These are phyloP conservation scores for Colletotrichum aenigma DNA, from an alignment of 2,329 filamentous ascomycete species.

Conservation along the genomic window DNA sequence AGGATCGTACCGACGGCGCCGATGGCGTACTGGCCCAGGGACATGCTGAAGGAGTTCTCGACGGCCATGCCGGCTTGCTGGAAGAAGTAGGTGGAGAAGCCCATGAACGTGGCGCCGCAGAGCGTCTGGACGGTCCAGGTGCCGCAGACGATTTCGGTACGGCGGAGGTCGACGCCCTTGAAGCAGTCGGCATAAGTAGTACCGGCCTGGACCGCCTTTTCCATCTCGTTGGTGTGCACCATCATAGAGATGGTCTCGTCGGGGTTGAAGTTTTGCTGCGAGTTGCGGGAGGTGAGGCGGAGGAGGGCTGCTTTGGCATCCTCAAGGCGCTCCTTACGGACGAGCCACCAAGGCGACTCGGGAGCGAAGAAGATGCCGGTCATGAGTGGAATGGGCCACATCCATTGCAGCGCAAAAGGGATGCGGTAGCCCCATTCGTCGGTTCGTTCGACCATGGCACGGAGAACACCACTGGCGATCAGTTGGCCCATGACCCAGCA, in stretches of 20 bases:
- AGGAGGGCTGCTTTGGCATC: slow-evolving; percentile 42
- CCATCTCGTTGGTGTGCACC: slow-evolving; percentile 53
- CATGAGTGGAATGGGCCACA: slow-evolving; percentile 50
- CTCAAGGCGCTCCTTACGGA: slow-evolving; percentile 42
- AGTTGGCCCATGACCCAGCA: slow-evolving; percentile 56
- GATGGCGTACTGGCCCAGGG: slow-evolving; percentile 46
- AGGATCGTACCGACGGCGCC: slow-evolving; percentile 48
- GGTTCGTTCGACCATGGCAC: slow-evolving; percentile 38
- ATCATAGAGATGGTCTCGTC: slow-evolving; percentile 56
- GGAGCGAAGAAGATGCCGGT: slow-evolving; percentile 47
- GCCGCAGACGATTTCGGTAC: slow-evolving; percentile 48
- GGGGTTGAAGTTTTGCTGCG: slow-evolving; percentile 34
- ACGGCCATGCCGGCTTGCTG: slow-evolving; percentile 44
- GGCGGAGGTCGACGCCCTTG: slow-evolving; percentile 46
- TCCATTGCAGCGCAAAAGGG: slow-evolving; percentile 54
- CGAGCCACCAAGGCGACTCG: slow-evolving; percentile 56
- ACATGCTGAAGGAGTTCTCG: slow-evolving; percentile 41
- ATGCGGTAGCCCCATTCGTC: slow-evolving; percentile 52
- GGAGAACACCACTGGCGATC: slow-evolving; percentile 46
- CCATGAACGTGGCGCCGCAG: slow-evolving; percentile 41
- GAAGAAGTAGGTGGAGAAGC: slow-evolving; percentile 44
- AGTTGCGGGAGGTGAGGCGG: slow-evolving; percentile 39
- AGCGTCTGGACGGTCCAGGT: slow-evolving; percentile 45
- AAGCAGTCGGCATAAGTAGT: slow-evolving; percentile 53
- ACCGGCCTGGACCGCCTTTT: slow-evolving; percentile 43